phyloP scores from a whole-genome alignment of 768 basidiomycete species.

The Auricularia heimuer region DNA sequence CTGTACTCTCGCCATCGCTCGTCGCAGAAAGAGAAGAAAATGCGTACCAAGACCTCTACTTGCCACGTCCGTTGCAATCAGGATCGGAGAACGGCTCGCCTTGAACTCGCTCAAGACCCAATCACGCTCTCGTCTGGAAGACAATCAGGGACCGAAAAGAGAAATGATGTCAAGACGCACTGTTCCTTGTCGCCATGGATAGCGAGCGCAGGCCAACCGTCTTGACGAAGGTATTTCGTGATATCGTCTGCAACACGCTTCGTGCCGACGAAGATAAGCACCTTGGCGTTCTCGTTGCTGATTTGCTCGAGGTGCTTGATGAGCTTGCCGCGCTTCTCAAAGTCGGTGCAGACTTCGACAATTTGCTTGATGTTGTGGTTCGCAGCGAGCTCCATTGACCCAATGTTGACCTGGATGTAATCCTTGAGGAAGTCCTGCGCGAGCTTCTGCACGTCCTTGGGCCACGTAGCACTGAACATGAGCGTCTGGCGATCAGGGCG shows the following conservation, averaged over 20 bases:
- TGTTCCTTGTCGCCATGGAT: conserved; percentile 99
- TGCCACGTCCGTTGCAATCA: conserved; percentile 98
- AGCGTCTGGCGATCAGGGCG: conserved; percentile 97
- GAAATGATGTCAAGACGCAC: conserved; percentile 34
- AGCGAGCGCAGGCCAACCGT: conserved; percentile 99
- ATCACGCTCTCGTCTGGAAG: conserved; percentile 82
- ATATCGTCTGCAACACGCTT: conserved; percentile 98
- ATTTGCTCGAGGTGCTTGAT: conserved; percentile 97
- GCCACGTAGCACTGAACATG: conserved; percentile 99
- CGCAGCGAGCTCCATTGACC: conserved; percentile 95
- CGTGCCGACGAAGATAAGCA: conserved; percentile 95
- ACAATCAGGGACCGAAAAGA: not conserved
- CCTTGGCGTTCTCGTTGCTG: conserved; percentile 93
- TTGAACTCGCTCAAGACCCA: conserved; percentile 99
- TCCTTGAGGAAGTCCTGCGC: conserved; percentile 94
- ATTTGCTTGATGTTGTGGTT: conserved; percentile 97
- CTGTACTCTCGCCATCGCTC: not conserved
- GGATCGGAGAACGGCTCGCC: conserved; percentile 91
- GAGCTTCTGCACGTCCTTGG: conserved; percentile 97
- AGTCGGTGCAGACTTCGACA: conserved; percentile 93
- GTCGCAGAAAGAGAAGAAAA: conserved; percentile 23
- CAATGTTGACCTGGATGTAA: conserved; percentile 98
- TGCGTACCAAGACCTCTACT: conserved; percentile 99
- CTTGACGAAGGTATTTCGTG: conserved; percentile 93
- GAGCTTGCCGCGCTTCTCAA: conserved; percentile 92